Evolutionary conservation across 371 early-diverging fungal species (phyloP).

Genomic region (Mycotypha africana): DNA sequence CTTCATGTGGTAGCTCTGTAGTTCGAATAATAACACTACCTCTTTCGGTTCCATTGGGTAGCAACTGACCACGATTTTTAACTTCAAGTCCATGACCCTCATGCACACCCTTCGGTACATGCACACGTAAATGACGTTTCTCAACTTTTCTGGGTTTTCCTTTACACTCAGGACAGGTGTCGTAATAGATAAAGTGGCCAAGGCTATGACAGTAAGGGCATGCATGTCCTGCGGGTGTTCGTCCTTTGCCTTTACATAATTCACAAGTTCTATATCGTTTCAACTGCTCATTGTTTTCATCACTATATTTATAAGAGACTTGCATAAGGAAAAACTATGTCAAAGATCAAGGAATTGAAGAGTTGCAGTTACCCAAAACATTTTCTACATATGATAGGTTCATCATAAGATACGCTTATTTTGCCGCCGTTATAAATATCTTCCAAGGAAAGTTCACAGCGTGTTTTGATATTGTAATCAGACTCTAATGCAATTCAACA

Average conservation of each 20-base stretch:
- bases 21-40: background rate
- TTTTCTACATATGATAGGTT: background rate
- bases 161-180: background rate
- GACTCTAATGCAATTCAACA: too few species aligned
- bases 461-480: background rate
- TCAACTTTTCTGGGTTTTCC: background rate
- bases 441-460: background rate
- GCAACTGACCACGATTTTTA: background rate
- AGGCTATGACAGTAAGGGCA: background rate
- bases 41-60: background rate
- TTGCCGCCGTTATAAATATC: background rate
- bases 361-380: conserved; percentile 1
- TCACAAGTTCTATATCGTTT: background rate
- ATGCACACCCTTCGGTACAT: conserved; percentile 2
- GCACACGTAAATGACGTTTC: background rate
- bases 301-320: too few species aligned
- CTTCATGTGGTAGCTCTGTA: conserved; percentile 47
- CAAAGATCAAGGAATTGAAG: background rate
- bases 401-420: background rate
- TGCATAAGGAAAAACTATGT: background rate
- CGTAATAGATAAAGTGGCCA: background rate
- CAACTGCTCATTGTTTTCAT: background rate
- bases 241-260: background rate
- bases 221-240: background rate
- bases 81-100: background rate